Base-by-base conservation (phyloP, 768 basidiomycete species). In the Myochromella boudieri region DNA sequence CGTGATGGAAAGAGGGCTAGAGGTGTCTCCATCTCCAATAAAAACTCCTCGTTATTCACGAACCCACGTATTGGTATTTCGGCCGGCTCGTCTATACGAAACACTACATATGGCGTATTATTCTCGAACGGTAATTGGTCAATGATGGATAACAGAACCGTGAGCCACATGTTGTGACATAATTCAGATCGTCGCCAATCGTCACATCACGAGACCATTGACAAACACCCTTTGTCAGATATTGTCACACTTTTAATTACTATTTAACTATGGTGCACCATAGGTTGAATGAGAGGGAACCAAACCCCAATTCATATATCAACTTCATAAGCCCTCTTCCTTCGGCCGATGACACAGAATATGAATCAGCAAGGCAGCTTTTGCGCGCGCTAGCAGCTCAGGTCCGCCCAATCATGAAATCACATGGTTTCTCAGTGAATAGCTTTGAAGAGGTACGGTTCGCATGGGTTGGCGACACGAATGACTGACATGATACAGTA, bases 311-410 rank as follows among this genome's bases (percentile, higher is more conserved):
- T 54, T 80, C 82, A 4, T 70, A 81, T 58, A 71, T 91, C 52
- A 90, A 90, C 63, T 92, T 91, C 61, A 87, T 90, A 34, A 70
- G 80, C 2, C 68, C 80, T 18, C 69, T 93, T 8, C 75, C 74
- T 29, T 49, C 58, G 42, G 22, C 50, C 6, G 70, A 77, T 37
- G 17, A 64, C 10, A 69, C 65, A 4, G 70, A 76, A 24, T 71
- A 80, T 51, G 84, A 87, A 47, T 80, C 81, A 39, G 84, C 87
- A 9, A 74, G 76, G 34, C 84, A 91, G 59, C 74, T 89, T 24
- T 69, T 93, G 44, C 77, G 87, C 5, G 86, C 89, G 2, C 69
- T 93, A 36, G 90, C 88, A 0, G 91, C 90, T 3, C 90, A 92
- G 65, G 87, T 92, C 22, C 77, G 79, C 51, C 90, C 90, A 2